phyloP scores from a whole-genome alignment of 225 moss, liverwort and hornwort species.

The Sphagnum contortum region DNA sequence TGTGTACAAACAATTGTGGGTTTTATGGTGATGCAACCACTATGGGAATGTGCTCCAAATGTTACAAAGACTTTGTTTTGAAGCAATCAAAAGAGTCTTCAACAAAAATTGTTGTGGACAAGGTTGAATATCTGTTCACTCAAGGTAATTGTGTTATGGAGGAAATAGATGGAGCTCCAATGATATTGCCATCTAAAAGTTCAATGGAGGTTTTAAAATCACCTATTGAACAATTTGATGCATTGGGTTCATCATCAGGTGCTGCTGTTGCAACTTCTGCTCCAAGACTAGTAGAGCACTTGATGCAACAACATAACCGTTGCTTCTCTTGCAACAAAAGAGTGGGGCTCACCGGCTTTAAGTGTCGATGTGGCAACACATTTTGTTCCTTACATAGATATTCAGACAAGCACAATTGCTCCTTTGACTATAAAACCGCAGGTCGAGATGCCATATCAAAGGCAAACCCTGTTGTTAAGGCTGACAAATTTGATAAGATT shows the following conservation, averaged over 20 bases:
- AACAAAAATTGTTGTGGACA: not conserved
- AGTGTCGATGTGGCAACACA: conserved; percentile 8
- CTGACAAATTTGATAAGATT: conserved; percentile 8
- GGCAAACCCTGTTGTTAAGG: conserved; percentile 10
- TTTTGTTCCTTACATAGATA: conserved; percentile 6
- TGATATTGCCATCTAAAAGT: not conserved
- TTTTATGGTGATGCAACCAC: conserved; percentile 7
- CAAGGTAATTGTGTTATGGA: not conserved
- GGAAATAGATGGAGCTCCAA: not conserved
- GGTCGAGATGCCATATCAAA: conserved; percentile 10
- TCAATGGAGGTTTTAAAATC: not conserved
- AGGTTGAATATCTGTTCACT: not conserved
- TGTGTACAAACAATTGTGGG: conserved; percentile 7
- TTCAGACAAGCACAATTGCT: conserved; percentile 9
- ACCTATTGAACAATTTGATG: not conserved
- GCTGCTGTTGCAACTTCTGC: not conserved
- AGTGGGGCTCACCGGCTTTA: conserved; percentile 7
- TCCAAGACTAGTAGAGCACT: too few relatives aligned
- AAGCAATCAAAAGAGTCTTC: conserved; percentile 3
- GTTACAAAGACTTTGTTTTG: conserved; percentile 7
- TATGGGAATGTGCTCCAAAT: conserved; percentile 5
- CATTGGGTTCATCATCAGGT: not conserved
- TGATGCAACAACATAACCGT: not conserved
- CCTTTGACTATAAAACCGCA: conserved; percentile 5
- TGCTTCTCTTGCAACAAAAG: conserved; percentile 8